These are phyloP conservation scores for Vitis cinerea DNA, from an alignment of 164 flowering plant species.

Conservation along the genomic window DNA sequence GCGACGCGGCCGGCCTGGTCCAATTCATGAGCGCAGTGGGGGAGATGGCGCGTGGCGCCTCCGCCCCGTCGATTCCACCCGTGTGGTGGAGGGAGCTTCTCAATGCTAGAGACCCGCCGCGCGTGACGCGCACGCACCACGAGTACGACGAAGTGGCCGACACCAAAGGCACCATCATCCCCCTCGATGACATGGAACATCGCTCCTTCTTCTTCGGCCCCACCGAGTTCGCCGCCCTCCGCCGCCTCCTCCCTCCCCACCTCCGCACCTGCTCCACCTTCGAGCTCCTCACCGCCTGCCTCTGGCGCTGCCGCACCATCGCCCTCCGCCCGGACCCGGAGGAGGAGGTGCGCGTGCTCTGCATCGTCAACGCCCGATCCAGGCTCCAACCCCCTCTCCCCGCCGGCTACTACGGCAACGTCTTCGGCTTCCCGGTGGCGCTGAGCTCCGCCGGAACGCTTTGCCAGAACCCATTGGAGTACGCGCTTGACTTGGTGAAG, in stretches of 20 bases:
- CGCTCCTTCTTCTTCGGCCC: conserved; percentile 41
- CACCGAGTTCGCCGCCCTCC: conserved; percentile 23
- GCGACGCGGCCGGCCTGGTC: conserved; percentile 33
- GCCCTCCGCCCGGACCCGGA: conserved; percentile 31
- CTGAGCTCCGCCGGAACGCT: conserved; percentile 30
- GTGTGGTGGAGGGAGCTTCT: conserved; percentile 48
- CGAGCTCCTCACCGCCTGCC: conserved; percentile 36
- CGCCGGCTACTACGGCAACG: conserved; percentile 57
- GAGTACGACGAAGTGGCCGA: conserved; percentile 31
- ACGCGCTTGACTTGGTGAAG: conserved; percentile 41
- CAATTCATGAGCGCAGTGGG: conserved; percentile 40
- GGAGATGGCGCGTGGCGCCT: conserved; percentile 43
- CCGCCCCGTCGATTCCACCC: conserved; percentile 32
- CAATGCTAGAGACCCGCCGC: conserved; percentile 34
- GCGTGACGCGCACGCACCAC: conserved; percentile 30
- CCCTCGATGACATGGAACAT: conserved; percentile 23
- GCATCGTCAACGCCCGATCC: conserved; percentile 32
- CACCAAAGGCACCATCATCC: conserved; percentile 12
- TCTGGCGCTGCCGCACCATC: conserved; percentile 42
- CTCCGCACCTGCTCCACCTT: conserved; percentile 25
- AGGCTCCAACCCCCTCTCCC: conserved; percentile 39
- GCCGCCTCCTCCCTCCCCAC: conserved; percentile 14
- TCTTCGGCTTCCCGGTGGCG: conserved; percentile 32
- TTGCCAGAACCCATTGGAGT: conserved; percentile 30
- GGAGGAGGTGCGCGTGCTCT: conserved; percentile 37